Conservation (phyloP, 306 rosid genomes). For the Pyrus bretschneideri region DNA sequence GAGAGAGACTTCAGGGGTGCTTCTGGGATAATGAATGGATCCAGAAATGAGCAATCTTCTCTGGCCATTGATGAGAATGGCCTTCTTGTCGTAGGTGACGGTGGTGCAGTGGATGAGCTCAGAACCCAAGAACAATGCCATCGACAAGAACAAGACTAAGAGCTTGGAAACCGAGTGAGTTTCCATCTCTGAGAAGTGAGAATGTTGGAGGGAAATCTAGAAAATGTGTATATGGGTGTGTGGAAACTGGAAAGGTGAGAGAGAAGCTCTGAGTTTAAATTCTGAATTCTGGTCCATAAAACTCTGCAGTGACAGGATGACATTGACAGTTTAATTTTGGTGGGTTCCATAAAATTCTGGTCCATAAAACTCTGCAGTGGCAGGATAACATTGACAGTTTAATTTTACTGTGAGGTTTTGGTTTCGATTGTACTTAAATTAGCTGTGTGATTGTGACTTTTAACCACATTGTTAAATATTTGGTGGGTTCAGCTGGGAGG, state of each 20-base stretch:
- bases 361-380: slow-evolving; percentile 16
- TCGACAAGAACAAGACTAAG: slow-evolving; percentile 22
- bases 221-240: neutral
- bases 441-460: neutral
- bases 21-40: slow-evolving; percentile 96
- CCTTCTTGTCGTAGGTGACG: slow-evolving; percentile 71
- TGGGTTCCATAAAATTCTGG: slow-evolving; percentile 12
- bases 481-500: slow-evolving; percentile 13
- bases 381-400: neutral
- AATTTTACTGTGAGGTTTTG: neutral
- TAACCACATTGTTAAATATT: neutral
- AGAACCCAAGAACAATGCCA: slow-evolving; percentile 31
- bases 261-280: neutral
- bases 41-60: slow-evolving; percentile 86
- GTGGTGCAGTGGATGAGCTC: slow-evolving; percentile 42
- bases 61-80: slow-evolving; percentile 80
- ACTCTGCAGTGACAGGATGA: slow-evolving; percentile 8
- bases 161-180: slow-evolving; percentile 47
- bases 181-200: slow-evolving; percentile 42
- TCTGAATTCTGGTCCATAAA: slow-evolving; percentile 23
- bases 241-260: neutral
- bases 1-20: slow-evolving; percentile 66
- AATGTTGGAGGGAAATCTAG: neutral
- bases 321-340: neutral
- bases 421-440: slow-evolving; percentile 17